Evolutionary conservation across 31 red algal species (phyloP).

Genomic region (Asparagopsis taxiformis): DNA sequence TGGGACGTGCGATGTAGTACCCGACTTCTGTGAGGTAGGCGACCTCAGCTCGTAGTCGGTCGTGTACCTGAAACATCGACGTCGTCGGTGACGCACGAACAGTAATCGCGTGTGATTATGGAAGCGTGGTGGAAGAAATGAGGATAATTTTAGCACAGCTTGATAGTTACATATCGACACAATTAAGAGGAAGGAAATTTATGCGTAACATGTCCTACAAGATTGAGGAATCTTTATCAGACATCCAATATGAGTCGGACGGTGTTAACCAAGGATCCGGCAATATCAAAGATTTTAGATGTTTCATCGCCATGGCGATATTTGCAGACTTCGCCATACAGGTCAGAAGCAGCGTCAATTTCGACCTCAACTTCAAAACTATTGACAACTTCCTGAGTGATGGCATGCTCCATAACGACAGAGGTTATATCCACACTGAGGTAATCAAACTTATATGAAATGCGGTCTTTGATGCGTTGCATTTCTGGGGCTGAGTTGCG

Average conservation of each 20-base stretch:
- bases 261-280: constrained; percentile 67
- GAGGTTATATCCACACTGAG: constrained; percentile 72
- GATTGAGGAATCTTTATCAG: neutral
- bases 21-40: too few relatives aligned
- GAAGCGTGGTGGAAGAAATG: neutral
- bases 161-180: neutral
- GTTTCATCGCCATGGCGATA: constrained; percentile 45
- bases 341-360: constrained; percentile 46
- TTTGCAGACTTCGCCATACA: constrained; percentile 65
- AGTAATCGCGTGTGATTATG: neutral
- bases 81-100: neutral
- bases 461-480: constrained; percentile 67
- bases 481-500: constrained; percentile 14
- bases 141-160: neutral
- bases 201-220: neutral
- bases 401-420: constrained; percentile 32
- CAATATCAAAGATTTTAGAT: constrained; percentile 75
- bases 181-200: neutral
- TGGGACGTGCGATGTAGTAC: too few relatives aligned
- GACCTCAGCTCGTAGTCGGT: neutral
- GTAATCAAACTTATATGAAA: constrained; percentile 81
- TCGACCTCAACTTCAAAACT: constrained; percentile 79
- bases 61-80: neutral
- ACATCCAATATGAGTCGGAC: constrained; percentile 56
- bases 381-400: neutral